Evolutionary conservation across 768 basidiomycete species (phyloP), one percentile per base, ranked within the genome.

Genomic region (Mycena albidolilacea): DNA sequence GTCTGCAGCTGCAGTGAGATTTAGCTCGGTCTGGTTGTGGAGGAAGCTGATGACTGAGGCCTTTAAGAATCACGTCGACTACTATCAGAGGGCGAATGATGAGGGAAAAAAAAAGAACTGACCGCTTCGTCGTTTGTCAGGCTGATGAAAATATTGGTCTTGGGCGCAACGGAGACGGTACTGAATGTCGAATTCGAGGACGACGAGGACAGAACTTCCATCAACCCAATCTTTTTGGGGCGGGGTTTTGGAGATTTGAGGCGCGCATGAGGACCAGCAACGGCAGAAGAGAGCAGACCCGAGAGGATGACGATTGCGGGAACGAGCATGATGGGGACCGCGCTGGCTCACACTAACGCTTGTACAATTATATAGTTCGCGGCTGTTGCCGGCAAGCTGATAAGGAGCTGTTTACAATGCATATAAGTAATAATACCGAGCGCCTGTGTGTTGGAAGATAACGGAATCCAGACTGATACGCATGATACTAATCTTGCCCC

Each of bases 11-110:
- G 77, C 73, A 30, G 77, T 78, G 12, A 78, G 67, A 60, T 78
- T 78, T 23, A 78, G 66, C 43, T 72, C 69, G 2, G 70, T 74
- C 44, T 76, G 73, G 30, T 78, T 71, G 58, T 78, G 77, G 37
- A 78, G 68, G 30, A 78, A 78, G 54, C 71, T 65, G 63, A 78
- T 76, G 41, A 78, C 73, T 23, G 75, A 62, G 3, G 75, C 75
- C 75, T 76, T 12, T 11, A 3, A n/a, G 12, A 14, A 35, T 54
- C 39, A 58, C 21, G 37, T 58, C 35, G 5, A n/a, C n/a, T n/a
- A 54, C 21, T 52, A 12, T 55, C 58, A 59, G 37, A 48, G 3
- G 46, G 17, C 39, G 43, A 72, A 62, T 50, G 38, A 70, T 46
- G 50, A 35, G 14, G 30, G 3, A 30, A 30, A 39, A 37, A 39